Base-by-base conservation (phyloP, 768 basidiomycete genomes). In the Sistotremastrum niveocremeum region DNA sequence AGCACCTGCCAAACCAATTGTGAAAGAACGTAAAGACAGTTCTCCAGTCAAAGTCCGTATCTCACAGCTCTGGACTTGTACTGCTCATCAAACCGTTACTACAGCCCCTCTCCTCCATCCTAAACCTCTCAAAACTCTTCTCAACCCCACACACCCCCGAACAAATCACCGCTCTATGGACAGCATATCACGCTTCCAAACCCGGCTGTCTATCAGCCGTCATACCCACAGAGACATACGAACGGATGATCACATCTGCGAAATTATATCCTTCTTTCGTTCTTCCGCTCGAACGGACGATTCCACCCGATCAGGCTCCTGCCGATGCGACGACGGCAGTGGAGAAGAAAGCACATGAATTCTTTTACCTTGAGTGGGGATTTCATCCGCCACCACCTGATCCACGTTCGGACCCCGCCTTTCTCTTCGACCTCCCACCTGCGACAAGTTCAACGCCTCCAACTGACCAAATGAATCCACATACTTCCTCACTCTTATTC, bases 291-390 rank as follows among this genome's bases (percentile, higher is more conserved):
- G 79, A 82, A 6, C 74, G 88, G 11, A 46, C 48, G 2, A 34
- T 44, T 31, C 49, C 44, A 7, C 20, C 20, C 2, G 20, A 20
- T 20, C 37, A 46, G 7, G 30, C 32, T 32, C 51, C 62, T 9
- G 59, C 50, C 37, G 42, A 49, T 10, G 44, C 52, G 6, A 45
- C 53, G 1, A 56, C 58, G 29, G 54, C 62, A 29, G 50, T 51
- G 5, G 57, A 64, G 34, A 34, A 34, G 39, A 56, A 50, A 20
- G 79, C 81, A 2, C 77, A 81, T 56, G 87, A 88, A 56, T 85
- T 88, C 57, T 89, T 80, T 61, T 81, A 79, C 56, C 66, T 97
- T 49, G 83, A 99, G 61, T 98, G 95, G 94, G 71, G 72, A 36
- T 84, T 94, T 60, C 81, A 94, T 57, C 76, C 74, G 5, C 63